phyloP scores from a whole-genome alignment of 495 filamentous ascomycete genomes.

The Talaromyces wortmannii region DNA sequence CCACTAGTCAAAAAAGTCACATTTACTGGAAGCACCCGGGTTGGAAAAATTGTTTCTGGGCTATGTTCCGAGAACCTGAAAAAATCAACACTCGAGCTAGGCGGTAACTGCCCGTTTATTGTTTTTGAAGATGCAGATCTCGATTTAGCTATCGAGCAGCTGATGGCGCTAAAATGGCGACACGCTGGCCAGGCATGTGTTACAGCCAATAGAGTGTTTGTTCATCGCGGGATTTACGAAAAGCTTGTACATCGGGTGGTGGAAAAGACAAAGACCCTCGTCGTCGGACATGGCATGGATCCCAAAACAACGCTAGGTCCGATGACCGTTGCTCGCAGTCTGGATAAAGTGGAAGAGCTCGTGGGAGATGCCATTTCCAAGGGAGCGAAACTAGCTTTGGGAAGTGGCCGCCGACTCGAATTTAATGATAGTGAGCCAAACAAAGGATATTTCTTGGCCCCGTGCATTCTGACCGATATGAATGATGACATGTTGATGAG shows the following conservation, averaged over 20 bases:
- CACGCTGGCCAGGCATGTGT: conserved; percentile 55
- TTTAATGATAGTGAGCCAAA: conserved; percentile 19
- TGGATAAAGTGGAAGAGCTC: background rate
- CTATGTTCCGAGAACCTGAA: conserved; percentile 47
- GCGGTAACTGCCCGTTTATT: conserved; percentile 61
- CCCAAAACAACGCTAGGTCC: background rate
- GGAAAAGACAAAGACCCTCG: conserved; percentile 35
- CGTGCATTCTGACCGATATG: conserved; percentile 58
- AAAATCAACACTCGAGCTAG: conserved; percentile 58
- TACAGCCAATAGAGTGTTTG: conserved; percentile 54
- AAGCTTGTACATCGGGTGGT: conserved; percentile 36
- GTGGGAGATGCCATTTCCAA: background rate
- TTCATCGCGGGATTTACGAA: conserved; percentile 45
- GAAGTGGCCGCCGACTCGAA: background rate
- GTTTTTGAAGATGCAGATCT: conserved; percentile 61
- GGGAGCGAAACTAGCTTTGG: background rate
- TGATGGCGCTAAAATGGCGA: conserved; percentile 46
- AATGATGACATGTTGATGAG: conserved; percentile 58
- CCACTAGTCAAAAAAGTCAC: conserved; percentile 53
- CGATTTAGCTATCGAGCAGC: conserved; percentile 40
- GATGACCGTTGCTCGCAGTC: background rate
- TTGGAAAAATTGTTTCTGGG: conserved; percentile 43
- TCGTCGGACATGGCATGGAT: conserved; percentile 47
- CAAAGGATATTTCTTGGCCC: conserved; percentile 64
- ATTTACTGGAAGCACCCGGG: conserved; percentile 54